These are phyloP conservation scores for Malassezia vespertilionis DNA, from an alignment of 1,284 basidiomycete species.

Conservation along the genomic window DNA sequence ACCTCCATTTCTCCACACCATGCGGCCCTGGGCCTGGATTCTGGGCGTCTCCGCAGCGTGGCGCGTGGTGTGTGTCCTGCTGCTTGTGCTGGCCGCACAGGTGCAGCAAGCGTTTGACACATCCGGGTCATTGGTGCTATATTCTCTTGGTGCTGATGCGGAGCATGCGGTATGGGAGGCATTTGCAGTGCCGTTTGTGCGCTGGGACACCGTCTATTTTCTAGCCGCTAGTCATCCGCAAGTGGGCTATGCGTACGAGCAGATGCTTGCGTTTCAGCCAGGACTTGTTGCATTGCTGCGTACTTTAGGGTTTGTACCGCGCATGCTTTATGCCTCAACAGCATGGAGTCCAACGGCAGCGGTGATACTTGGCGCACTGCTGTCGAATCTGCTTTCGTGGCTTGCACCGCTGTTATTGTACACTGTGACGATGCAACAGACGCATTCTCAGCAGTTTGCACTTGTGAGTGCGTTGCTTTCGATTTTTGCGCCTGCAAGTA, in stretches of 20 bases:
- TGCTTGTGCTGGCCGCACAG: constrained; percentile 17
- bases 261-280: constrained; percentile 79
- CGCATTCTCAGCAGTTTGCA: constrained; percentile 53
- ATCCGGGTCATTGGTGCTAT: constrained; percentile 25
- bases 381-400: constrained; percentile 42
- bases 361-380: constrained; percentile 16
- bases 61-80: constrained; percentile 10
- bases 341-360: constrained; percentile 25
- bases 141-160: constrained; percentile 14
- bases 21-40: not conserved
- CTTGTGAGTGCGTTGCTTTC: constrained; percentile 59
- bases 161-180: constrained; percentile 2
- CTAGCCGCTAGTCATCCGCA: constrained; percentile 11
- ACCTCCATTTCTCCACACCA: not conserved
- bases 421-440: constrained; percentile 47
- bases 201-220: constrained; percentile 87
- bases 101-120: constrained; percentile 31
- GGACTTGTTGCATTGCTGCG: constrained; percentile 49
- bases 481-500: constrained; percentile 68
- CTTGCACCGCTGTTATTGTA: constrained; percentile 56
- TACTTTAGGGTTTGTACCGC: constrained; percentile 14
- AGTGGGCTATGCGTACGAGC: constrained; percentile 61
- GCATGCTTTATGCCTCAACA: constrained; percentile 1
- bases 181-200: constrained; percentile 49
- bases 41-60: constrained; percentile 7